A percentile compares a stretch with the other conserved stretches of the same genome.
Evolutionary conservation across 345 rosid species (phyloP).

Genomic region (Eucalyptus tenuipes): DNA sequence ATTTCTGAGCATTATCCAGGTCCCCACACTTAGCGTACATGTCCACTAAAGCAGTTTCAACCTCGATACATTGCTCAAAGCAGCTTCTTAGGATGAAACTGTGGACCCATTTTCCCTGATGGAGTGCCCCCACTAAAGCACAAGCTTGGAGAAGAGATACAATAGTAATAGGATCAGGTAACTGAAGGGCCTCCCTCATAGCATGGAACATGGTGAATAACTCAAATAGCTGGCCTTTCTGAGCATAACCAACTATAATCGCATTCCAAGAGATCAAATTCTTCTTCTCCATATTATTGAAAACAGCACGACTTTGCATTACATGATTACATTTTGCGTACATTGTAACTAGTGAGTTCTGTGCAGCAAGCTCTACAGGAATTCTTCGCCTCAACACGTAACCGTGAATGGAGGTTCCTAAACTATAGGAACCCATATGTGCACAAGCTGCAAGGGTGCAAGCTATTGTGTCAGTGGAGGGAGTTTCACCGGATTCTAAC

Average conservation of each 20-base stretch:
- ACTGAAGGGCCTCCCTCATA: conserved; percentile 25
- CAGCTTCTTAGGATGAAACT: conserved; percentile 34
- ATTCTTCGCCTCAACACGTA: conserved; percentile 35
- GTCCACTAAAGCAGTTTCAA: conserved; percentile 61
- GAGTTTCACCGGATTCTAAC: conserved; percentile 28
- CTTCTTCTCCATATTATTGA: conserved; percentile 31
- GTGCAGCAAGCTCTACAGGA: conserved; percentile 31
- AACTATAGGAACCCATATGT: conserved; percentile 32
- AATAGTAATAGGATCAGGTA: conserved; percentile 52
- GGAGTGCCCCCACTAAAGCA: conserved; percentile 39
- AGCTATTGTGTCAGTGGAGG: conserved; percentile 50
- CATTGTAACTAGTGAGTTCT: conserved; percentile 66
- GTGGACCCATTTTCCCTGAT: conserved; percentile 58
- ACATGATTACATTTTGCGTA: conserved; percentile 49
- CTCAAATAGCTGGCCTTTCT: conserved; percentile 33
- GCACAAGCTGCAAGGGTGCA: conserved; percentile 62
- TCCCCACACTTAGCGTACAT: conserved; percentile 76
- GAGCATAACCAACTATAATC: conserved; percentile 55
- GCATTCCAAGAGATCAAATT: conserved; percentile 86
- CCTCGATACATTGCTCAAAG: conserved; percentile 26
- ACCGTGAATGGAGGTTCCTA: conserved; percentile 59
- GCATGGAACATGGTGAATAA: conserved; percentile 36
- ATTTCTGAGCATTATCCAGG: conserved; percentile 45
- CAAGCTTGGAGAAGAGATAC: conserved; percentile 68
- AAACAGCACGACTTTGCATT: conserved; percentile 39